Evolutionary conservation across 1,139 yeast genomes (phyloP).

Genomic region (Saccharomyces pastorianus): DNA sequence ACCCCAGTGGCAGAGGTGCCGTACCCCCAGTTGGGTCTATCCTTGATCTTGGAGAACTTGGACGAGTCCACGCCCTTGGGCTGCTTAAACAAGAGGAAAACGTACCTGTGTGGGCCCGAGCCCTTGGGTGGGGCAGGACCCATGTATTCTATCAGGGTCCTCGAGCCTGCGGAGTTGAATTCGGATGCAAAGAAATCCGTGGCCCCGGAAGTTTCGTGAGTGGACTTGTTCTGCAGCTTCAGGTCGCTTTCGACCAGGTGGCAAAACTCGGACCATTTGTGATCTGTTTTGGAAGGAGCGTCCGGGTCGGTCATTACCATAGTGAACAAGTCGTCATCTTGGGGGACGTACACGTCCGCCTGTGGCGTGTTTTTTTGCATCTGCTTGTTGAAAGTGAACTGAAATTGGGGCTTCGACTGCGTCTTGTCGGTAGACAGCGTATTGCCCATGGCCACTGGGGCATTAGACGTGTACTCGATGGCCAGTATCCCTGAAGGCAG

Average conservation of each 20-base stretch:
- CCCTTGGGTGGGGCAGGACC: constrained; percentile 84
- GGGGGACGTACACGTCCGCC: constrained; percentile 39
- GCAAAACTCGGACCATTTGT: constrained; percentile 81
- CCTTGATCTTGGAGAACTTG: constrained; percentile 27
- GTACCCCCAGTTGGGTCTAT: constrained; percentile 81
- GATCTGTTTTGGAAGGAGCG: constrained; percentile 77
- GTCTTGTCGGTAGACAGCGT: constrained; percentile 57
- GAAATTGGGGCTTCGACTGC: constrained; percentile 55
- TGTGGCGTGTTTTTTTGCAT: constrained; percentile 15
- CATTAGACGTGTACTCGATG: constrained; percentile 43
- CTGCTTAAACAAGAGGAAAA: constrained; percentile 66
- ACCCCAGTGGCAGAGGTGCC: constrained; percentile 69
- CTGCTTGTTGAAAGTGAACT: constrained; percentile 33
- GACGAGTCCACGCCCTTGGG: constrained; percentile 27
- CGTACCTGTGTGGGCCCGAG: constrained; percentile 79
- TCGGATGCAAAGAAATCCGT: constrained; percentile 26
- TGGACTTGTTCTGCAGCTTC: constrained; percentile 20
- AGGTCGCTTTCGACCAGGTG: constrained; percentile 71
- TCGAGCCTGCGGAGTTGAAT: constrained; percentile 13
- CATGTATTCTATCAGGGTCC: constrained; percentile 40
- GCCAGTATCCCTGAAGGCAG: constrained; percentile 31
- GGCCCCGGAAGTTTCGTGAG: constrained; percentile 17
- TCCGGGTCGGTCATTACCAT: constrained; percentile 86
- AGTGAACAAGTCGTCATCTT: constrained; percentile 43
- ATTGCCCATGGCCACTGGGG: constrained; percentile 75